Evolutionary conservation across 192 early-diverging fungal species (phyloP), one percentile per base, ranked within the genome.

Genomic region (Lobosporangium transversale): DNA sequence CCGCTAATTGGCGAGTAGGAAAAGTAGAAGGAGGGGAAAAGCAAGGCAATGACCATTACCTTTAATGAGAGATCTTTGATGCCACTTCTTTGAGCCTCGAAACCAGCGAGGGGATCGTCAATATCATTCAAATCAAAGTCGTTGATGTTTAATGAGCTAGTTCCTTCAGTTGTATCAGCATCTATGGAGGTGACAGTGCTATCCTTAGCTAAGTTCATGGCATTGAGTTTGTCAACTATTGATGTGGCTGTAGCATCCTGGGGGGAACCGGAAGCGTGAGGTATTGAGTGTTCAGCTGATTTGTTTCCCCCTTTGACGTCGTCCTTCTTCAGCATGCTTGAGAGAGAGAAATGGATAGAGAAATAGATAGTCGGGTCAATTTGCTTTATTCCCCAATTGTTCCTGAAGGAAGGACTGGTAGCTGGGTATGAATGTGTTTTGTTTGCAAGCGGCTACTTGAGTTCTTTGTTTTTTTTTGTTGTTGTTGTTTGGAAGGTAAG

Each of bases 51-150:
- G n/a, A n/a, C n/a, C n/a, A n/a, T n/a, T 76, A 67, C 73, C 73
- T 76, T 76, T 12, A 76, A 40, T 10, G 73, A 76, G 23, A 76
- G 43, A 23, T 76, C 73, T 31, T 76, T 76, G 30, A 76, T 76
- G 32, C 73, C 73, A 52, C 73, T 76, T 48, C 73, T 63, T 26
- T 76, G 73, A 11, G 73, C 73, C 65, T 76, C 73, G 45, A 76
- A 76, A 24, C 73, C 73, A 21, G 73, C 73, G 18, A 76, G 59
- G 15, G 73, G 73, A 24, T 76, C 73, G 45, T 76, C 73, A 57
- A 76, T 76, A 48, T 76, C 73, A 44, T 76, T 76, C 5, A 76
- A 23, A 37, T 76, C 73, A 66, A 75, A 75, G 29, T 65, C 63
- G 27, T 75, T 57, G n/a, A n/a, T n/a, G 8, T 51, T 36, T 24